Percentiles rank a stretch among this genome's conserved stretches.
Evolutionary conservation across 2,329 filamentous ascomycete genomes (phyloP).

Genomic region (Arthrobotrys conoides): DNA sequence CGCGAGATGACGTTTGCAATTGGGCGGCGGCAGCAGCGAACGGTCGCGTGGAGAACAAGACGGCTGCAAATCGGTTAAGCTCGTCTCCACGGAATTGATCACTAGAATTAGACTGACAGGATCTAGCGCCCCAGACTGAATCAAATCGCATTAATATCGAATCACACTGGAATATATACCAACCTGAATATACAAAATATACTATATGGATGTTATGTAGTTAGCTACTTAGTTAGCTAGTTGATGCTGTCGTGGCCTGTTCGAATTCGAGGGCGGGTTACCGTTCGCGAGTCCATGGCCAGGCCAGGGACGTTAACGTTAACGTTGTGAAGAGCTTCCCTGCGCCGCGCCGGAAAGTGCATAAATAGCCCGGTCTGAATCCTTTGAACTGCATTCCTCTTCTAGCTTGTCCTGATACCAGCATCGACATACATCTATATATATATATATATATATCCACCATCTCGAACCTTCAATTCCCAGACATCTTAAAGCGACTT

Average conservation of each 20-base stretch:
- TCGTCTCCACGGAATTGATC: slow-evolving; percentile 30
- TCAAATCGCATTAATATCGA: no score
- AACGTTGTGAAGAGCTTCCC: slow-evolving; percentile 1
- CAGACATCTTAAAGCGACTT: background rate
- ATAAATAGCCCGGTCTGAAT: slow-evolving; percentile 41
- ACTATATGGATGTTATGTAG: background rate
- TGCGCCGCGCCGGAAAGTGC: slow-evolving; percentile 37
- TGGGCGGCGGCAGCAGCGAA: background rate
- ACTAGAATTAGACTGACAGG: background rate
- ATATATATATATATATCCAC: background rate
- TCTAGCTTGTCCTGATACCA: background rate
- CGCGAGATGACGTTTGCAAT: slow-evolving; percentile 24
- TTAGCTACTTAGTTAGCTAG: no score
- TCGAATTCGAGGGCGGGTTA: slow-evolving; percentile 15
- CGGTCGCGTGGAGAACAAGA: slow-evolving; percentile 23
- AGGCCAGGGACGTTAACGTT: background rate
- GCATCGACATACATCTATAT: no score
- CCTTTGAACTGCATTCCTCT: slow-evolving; percentile 4
- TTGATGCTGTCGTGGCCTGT: slow-evolving; percentile 43
- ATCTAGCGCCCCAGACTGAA: background rate
- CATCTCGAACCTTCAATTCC: background rate
- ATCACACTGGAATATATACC: background rate
- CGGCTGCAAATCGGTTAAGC: background rate
- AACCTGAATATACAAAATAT: no score
- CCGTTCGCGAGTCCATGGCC: no score